Evolutionary conservation across 2,329 filamentous ascomycete genomes (phyloP).

Genomic region (Pseudopithomyces chartarum): DNA sequence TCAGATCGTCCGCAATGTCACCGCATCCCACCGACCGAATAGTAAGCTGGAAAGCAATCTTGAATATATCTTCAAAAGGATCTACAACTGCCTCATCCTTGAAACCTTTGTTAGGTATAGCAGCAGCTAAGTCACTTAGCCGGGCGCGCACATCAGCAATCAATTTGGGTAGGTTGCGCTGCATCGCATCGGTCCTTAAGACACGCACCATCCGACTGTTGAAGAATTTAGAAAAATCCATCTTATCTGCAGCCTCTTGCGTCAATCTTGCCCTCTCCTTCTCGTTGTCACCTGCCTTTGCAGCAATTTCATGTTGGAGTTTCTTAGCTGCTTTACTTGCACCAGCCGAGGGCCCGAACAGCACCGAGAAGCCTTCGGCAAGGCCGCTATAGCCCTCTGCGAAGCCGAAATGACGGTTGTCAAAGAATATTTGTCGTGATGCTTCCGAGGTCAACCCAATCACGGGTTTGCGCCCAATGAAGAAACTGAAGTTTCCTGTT

Average conservation of each 20-base stretch:
- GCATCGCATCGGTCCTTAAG: constrained; percentile 34
- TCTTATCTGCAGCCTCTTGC: background rate
- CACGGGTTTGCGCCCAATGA: constrained; percentile 52
- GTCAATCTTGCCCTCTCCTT: background rate
- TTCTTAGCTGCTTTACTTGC: constrained; percentile 13
- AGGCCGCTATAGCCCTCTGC: constrained; percentile 33
- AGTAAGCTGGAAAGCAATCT: constrained; percentile 61
- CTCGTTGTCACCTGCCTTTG: background rate
- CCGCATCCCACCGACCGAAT: constrained; percentile 60
- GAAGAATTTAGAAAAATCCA: constrained; percentile 15
- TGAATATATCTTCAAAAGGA: constrained; percentile 60
- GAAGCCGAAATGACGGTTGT: constrained; percentile 47
- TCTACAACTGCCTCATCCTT: constrained; percentile 49
- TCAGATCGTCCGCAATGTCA: constrained; percentile 58
- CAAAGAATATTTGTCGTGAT: constrained; percentile 52
- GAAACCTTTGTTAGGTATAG: constrained; percentile 33
- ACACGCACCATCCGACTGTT: constrained; percentile 24
- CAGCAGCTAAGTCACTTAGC: constrained; percentile 25
- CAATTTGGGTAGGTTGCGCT: constrained; percentile 47
- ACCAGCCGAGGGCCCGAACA: constrained; percentile 28
- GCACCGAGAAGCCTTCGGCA: constrained; percentile 46
- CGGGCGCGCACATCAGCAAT: constrained; percentile 46
- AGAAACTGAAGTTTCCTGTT: constrained; percentile 56
- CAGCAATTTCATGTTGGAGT: background rate
- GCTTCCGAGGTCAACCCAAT: constrained; percentile 53